Evolutionary conservation across 2,329 filamentous ascomycete species (phyloP).

Genomic region (Triangularia verruculosa): DNA sequence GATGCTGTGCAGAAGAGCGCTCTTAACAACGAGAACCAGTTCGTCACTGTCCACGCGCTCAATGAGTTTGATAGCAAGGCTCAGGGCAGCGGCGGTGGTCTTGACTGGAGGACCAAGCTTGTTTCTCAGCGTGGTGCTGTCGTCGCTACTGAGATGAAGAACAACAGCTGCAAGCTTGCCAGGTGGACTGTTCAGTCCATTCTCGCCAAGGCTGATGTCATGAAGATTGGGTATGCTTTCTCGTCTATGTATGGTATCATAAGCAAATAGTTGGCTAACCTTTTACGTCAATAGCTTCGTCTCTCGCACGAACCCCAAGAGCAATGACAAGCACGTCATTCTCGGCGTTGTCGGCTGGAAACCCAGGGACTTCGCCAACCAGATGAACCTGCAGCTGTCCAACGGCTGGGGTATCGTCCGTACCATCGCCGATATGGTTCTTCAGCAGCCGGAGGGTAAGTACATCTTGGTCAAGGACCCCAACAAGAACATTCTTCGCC

Average conservation of each 20-base stretch:
- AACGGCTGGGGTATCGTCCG: constrained; percentile 99
- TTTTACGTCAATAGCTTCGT: constrained; percentile 70
- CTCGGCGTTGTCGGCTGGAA: constrained; percentile 97
- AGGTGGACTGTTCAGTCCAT: constrained; percentile 97
- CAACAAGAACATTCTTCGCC: constrained; percentile 89
- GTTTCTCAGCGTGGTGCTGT: constrained; percentile 93
- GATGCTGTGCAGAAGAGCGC: constrained; percentile 96
- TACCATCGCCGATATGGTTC: constrained; percentile 93
- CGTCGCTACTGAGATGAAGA: constrained; percentile 99
- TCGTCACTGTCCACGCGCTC: constrained; percentile 87
- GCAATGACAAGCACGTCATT: constrained; percentile 89
- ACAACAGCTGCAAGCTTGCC: constrained; percentile 98
- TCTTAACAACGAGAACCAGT: constrained; percentile 87
- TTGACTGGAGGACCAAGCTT: constrained; percentile 97
- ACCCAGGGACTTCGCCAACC: constrained; percentile 89
- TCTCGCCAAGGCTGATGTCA: constrained; percentile 92
- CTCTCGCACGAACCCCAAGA: constrained; percentile 87
- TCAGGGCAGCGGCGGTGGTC: constrained; percentile 86
- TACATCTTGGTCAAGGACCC: constrained; percentile 85
- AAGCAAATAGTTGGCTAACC: constrained; percentile 13
- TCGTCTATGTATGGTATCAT: not conserved
- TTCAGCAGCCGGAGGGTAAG: constrained; percentile 74
- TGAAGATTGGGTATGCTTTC: constrained; percentile 85
- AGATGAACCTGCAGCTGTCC: constrained; percentile 96
- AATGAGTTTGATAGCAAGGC: constrained; percentile 99